These are phyloP conservation scores for Fusarium falciforme DNA, from an alignment of 2,329 filamentous ascomycete genomes.

Conservation along the genomic window DNA sequence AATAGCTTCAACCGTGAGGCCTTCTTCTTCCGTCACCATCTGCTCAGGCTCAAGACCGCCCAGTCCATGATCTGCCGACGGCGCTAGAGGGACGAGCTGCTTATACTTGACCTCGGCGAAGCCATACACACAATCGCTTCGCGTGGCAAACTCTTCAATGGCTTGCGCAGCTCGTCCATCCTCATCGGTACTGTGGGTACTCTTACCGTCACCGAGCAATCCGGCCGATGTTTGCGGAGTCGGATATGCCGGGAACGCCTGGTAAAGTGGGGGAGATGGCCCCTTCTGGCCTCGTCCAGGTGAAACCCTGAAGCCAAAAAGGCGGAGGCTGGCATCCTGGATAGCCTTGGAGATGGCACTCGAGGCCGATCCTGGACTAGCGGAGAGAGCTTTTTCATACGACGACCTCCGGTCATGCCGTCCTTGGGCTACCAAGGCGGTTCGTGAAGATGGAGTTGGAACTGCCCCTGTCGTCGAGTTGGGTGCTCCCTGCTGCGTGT, in stretches of 20 bases:
- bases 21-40: slow-evolving; percentile 71
- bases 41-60: slow-evolving; percentile 70
- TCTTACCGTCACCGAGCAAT: slow-evolving; percentile 73
- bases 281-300: slow-evolving; percentile 73
- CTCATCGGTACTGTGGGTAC: slow-evolving; percentile 73
- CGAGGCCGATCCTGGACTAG: slow-evolving; percentile 77
- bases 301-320: slow-evolving; percentile 78
- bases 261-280: slow-evolving; percentile 81
- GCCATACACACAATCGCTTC: slow-evolving; percentile 95
- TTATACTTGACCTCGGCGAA: slow-evolving; percentile 99
- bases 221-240: slow-evolving; percentile 70
- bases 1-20: slow-evolving; percentile 86
- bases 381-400: slow-evolving; percentile 80
- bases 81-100: slow-evolving; percentile 90
- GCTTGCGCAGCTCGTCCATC: slow-evolving; percentile 81
- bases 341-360: slow-evolving; percentile 96
- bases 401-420: slow-evolving; percentile 82
- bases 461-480: slow-evolving; percentile 77
- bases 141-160: slow-evolving; percentile 91
- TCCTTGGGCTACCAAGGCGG: slow-evolving; percentile 78
- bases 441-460: slow-evolving; percentile 73
- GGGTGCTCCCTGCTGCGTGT: slow-evolving; percentile 81
- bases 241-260: slow-evolving; percentile 87
- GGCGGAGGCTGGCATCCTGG: slow-evolving; percentile 85
- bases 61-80: slow-evolving; percentile 78